Percentiles rank a stretch among this genome's conserved stretches.
phyloP scores from a whole-genome alignment of 2,329 filamentous ascomycete species.

The Fusarium brevicatenulatum region DNA sequence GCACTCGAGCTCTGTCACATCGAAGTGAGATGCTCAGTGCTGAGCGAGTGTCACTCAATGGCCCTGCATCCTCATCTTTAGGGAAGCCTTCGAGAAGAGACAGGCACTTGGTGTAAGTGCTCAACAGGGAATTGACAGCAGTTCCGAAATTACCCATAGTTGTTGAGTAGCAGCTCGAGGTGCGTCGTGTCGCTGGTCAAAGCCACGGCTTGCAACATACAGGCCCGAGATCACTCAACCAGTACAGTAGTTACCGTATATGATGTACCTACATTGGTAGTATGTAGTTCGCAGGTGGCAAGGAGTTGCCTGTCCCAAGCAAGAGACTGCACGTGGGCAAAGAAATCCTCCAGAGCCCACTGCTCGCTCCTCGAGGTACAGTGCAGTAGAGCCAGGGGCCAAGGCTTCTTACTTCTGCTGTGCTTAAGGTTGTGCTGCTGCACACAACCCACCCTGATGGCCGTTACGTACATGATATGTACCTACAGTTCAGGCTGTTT shows the following conservation, averaged over 20 bases:
- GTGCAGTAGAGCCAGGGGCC: background rate
- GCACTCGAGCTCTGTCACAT: constrained; percentile 54
- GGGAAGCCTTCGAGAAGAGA: constrained; percentile 53
- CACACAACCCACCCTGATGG: constrained; percentile 11
- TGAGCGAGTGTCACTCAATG: constrained; percentile 38
- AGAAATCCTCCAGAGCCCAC: constrained; percentile 1
- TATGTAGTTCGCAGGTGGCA: constrained; percentile 13
- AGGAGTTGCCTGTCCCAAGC: background rate
- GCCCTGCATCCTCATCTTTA: constrained; percentile 29
- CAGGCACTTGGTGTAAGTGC: constrained; percentile 60
- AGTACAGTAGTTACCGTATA: background rate
- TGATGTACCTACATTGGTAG: constrained; percentile 14
- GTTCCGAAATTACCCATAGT: constrained; percentile 54
- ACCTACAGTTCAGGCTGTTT: background rate
- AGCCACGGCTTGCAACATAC: constrained; percentile 14
- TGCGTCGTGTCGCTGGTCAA: background rate
- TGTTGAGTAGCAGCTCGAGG: constrained; percentile 1
- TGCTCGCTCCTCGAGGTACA: background rate
- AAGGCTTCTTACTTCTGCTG: background rate
- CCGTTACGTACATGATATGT: constrained; percentile 16
- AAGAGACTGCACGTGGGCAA: constrained; percentile 37
- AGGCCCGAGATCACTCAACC: constrained; percentile 20
- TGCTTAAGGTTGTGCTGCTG: background rate
- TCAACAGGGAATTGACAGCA: constrained; percentile 56
- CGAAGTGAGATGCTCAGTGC: constrained; percentile 51